These are phyloP conservation scores for Crucibulum laeve DNA, from an alignment of 768 basidiomycete genomes.

Conservation along the genomic window DNA sequence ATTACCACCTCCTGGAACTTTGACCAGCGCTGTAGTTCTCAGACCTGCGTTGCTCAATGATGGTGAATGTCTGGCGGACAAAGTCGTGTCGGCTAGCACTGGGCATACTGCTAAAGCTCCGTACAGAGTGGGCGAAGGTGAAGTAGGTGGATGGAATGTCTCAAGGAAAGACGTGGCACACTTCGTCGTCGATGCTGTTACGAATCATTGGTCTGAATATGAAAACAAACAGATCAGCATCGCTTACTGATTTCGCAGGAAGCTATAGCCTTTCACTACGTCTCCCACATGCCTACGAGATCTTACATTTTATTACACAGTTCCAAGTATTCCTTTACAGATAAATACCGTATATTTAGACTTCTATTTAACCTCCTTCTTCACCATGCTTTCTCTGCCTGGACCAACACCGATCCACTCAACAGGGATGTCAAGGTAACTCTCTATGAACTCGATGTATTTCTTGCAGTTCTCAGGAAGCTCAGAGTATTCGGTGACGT, in stretches of 20 bases:
- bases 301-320: too few relatives aligned
- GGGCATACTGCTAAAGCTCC: constrained; percentile 13
- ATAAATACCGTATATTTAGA: constrained; percentile 1
- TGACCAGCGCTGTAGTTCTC: constrained; percentile 44
- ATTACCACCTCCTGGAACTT: constrained; percentile 35
- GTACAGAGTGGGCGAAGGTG: constrained; percentile 39
- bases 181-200: constrained; percentile 48
- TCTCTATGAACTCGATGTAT: constrained; percentile 87
- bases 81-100: neutral
- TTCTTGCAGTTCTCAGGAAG: constrained; percentile 82
- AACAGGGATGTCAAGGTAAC: constrained; percentile 64
- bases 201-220: constrained; percentile 47
- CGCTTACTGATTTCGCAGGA: constrained; percentile 43
- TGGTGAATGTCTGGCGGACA: constrained; percentile 4
- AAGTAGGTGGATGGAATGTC: constrained; percentile 42
- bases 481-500: constrained; percentile 57
- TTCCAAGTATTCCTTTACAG: neutral
- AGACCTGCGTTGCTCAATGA: constrained; percentile 7
- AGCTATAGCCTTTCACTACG: too few relatives aligned
- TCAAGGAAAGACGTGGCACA: constrained; percentile 63
- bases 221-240: constrained; percentile 43
- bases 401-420: constrained; percentile 96
- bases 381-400: constrained; percentile 72
- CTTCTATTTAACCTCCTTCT: constrained; percentile 10
- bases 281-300: too few relatives aligned